Evolutionary conservation across 2,329 filamentous ascomycete genomes (phyloP).

Genomic region (Fusarium mexicanum): DNA sequence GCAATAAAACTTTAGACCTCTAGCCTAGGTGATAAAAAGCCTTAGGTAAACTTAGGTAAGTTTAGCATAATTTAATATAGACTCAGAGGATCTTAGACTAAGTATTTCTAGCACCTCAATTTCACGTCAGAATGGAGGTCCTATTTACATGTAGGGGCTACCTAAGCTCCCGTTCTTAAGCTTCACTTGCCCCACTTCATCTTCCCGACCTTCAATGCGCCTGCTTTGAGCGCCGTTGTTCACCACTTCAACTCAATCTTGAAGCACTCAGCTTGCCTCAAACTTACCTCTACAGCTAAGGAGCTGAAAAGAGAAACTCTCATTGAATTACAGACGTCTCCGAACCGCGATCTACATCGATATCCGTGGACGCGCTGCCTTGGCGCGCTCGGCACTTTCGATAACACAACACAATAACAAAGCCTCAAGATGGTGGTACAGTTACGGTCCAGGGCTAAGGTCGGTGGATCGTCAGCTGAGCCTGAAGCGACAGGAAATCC

Average conservation of each 20-base stretch:
- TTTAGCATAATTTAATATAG: no score
- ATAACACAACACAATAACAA: slow-evolving; percentile 13
- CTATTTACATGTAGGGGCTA: no score
- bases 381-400: background rate
- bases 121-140: no score
- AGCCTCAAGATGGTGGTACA: slow-evolving; percentile 18
- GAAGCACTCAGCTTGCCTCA: background rate
- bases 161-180: background rate
- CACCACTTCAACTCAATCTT: background rate
- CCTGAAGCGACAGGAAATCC: background rate
- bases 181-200: slow-evolving; percentile 22
- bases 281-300: background rate
- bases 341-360: background rate
- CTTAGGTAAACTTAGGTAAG: no score
- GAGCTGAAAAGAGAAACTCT: background rate
- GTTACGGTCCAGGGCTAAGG: slow-evolving; percentile 16
- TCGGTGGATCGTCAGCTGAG: background rate
- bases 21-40: no score
- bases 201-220: background rate
- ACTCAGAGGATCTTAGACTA: no score
- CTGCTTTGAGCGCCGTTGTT: background rate
- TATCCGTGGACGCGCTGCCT: background rate
- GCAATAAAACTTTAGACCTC: no score
- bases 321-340: background rate
- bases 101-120: no score